Evolutionary conservation across 2,329 filamentous ascomycete species (phyloP), one percentile per base, ranked within the genome.

Genomic region (Talaromyces sp.): DNA sequence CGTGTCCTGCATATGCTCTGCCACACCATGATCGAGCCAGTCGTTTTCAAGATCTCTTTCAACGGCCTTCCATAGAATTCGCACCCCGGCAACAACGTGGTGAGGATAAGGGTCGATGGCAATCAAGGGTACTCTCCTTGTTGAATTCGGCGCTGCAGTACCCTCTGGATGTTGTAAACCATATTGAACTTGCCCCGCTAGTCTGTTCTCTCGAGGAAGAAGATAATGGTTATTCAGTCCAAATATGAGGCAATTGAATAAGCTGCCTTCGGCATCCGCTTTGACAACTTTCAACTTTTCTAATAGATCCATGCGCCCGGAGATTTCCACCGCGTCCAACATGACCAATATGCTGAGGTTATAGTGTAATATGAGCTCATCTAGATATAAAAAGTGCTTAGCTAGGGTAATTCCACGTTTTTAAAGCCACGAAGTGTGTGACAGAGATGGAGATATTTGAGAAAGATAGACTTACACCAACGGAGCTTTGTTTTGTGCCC

Each of bases 91-190:
- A 54, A 76, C 71, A 8, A 76, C 65, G 47, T 75, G 71, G 58
- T 75, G 72, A 15, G 72, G 74, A 63, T 75, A 75, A 13, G 73
- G 74, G 43, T 76, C 72, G 43, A 76, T 70, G 13, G 72, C 70
- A 54, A 75, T 63, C 8, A 76, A 67, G 10, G 73, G 72, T n/a
- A 71, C 64, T 29, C 36, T 58, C 43, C 17, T 34, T 7, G 15
- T 61, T 10, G 40, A 62, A 13, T 40, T 31, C n/a, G 11, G 8
- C 38, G 31, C 11, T 49, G 10, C 51, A 5, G 36, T n/a, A 8
- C 34, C 58, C 2, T 51, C 29, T 3, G 7, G 11, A n/a, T 49
- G 13, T 58, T 62, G 58, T 22, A 53, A 17, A n/a, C 15, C 31
- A 40, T 15, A 7, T 2, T 29, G 60, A 31, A 3, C 19, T 62